A percentile compares a stretch with the other conserved stretches of the same genome.
These are phyloP conservation scores for Collybia sp. DNA, from an alignment of 768 basidiomycete genomes.

Conservation along the genomic window DNA sequence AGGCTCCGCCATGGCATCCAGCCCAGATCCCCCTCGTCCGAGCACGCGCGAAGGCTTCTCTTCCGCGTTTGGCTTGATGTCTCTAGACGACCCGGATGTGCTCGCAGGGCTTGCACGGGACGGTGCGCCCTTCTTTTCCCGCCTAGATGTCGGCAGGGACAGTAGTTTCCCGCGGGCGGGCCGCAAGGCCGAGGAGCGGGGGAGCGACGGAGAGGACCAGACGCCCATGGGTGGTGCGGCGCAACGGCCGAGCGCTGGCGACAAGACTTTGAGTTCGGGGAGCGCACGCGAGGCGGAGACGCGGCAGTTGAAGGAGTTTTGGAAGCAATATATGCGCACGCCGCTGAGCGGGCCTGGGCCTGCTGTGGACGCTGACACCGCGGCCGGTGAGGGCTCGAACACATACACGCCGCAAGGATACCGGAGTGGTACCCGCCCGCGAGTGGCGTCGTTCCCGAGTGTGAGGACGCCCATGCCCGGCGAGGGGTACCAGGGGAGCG, in stretches of 20 bases:
- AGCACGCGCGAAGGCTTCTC: conserved; percentile 41
- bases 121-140: conserved; percentile 59
- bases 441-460: conserved; percentile 67
- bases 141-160: conserved; percentile 7
- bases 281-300: conserved; percentile 29
- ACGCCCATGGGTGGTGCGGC: not conserved
- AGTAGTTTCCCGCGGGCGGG: conserved; percentile 11
- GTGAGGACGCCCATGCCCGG: conserved; percentile 56
- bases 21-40: conserved; percentile 1
- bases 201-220: not conserved
- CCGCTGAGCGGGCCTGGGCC: conserved; percentile 42
- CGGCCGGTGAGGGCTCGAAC: conserved; percentile 1
- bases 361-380: conserved; percentile 6
- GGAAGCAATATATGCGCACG: conserved; percentile 72
- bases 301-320: conserved; percentile 62
- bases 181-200: conserved; percentile 20
- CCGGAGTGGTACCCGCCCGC: conserved; percentile 24
- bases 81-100: conserved; percentile 67
- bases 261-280: conserved; percentile 13
- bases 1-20: not conserved
- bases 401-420: conserved; percentile 4
- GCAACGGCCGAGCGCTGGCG: conserved; percentile 15
- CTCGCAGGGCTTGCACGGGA: conserved; percentile 57
- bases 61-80: conserved; percentile 71
- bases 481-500: conserved; percentile 9